Conservation (phyloP, 2,329 filamentous ascomycete species). For the Pseudogymnoascus sp. region DNA sequence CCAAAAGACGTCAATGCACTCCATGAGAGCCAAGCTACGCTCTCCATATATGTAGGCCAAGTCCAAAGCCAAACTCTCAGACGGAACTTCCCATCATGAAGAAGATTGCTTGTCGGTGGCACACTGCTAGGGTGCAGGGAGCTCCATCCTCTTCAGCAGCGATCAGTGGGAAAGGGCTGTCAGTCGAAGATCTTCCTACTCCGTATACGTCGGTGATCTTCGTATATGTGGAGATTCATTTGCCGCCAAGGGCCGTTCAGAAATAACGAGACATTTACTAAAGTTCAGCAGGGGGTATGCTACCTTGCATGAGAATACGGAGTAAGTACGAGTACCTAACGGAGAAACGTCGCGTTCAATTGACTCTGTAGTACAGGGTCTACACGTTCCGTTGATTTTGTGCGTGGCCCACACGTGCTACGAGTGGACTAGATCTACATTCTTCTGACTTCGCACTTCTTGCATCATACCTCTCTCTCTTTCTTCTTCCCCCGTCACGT, state of each 20-base stretch:
- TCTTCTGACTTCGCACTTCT: background rate
- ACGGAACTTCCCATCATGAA: background rate
- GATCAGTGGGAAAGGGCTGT: background rate
- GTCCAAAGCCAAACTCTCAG: background rate
- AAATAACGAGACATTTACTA: background rate
- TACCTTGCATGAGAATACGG: background rate
- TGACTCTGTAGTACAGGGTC: background rate
- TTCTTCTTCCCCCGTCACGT: background rate
- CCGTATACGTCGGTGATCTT: background rate
- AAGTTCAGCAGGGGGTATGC: background rate
- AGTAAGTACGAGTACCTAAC: slow-evolving; percentile 4
- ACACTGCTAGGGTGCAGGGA: background rate
- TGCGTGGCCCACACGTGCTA: slow-evolving; percentile 2
- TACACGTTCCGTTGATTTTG: background rate
- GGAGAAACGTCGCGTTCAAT: background rate
- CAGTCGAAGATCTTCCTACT: background rate
- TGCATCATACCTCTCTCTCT: background rate
- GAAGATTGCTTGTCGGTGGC: background rate
- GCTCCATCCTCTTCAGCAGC: background rate
- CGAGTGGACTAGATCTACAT: slow-evolving; percentile 4
- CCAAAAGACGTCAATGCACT: background rate
- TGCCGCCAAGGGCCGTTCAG: background rate
- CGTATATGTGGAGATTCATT: background rate
- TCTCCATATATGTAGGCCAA: background rate
- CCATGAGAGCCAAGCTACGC: background rate